phyloP scores from a whole-genome alignment of 306 rosid genomes.

The Echinosophora koreensis region DNA sequence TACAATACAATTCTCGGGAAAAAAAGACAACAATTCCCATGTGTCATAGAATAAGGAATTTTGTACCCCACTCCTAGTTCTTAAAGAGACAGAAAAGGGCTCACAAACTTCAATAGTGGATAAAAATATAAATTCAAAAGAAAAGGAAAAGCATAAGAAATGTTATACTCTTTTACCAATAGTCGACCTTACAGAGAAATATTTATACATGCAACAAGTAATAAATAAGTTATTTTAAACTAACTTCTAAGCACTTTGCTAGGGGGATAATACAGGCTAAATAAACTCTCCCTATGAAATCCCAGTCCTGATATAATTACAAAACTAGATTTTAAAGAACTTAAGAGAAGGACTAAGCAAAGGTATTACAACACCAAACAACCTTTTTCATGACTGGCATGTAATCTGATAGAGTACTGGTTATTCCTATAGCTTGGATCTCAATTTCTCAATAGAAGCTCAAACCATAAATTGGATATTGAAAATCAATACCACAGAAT shows the following conservation, averaged over 20 bases:
- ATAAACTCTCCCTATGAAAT: not conserved
- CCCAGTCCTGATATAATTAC: constrained; percentile 1
- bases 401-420: constrained; percentile 44
- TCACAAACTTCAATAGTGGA: constrained; percentile 29
- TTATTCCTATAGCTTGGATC: constrained; percentile 30
- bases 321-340: constrained; percentile 9
- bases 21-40: not conserved
- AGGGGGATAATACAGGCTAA: constrained; percentile 1
- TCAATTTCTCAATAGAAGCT: constrained; percentile 43
- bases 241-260: constrained; percentile 6
- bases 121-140: not conserved
- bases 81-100: not conserved
- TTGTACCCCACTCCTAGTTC: constrained; percentile 6
- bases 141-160: not conserved
- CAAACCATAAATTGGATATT: constrained; percentile 49
- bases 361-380: constrained; percentile 36
- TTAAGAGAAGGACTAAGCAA: constrained; percentile 15
- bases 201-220: not conserved
- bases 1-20: not conserved
- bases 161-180: constrained; percentile 26
- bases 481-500: constrained; percentile 45
- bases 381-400: constrained; percentile 77
- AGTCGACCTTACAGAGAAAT: not conserved
- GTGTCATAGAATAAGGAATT: constrained; percentile 2
- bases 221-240: not conserved